These are phyloP conservation scores for Neopestalotiopsis rosae DNA, from an alignment of 2,329 filamentous ascomycete species.

Conservation along the genomic window DNA sequence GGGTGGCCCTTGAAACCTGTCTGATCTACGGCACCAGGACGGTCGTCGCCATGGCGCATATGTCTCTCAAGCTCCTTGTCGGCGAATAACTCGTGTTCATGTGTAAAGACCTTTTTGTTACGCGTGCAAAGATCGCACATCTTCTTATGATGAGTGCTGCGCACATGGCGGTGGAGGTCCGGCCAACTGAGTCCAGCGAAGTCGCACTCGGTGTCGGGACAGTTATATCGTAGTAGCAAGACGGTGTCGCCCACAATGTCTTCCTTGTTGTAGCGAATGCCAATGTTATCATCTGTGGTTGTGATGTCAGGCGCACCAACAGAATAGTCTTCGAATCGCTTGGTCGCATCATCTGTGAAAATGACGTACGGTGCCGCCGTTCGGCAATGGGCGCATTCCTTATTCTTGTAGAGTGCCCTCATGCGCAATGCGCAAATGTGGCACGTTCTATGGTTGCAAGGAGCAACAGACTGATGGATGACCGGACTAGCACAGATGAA, in stretches of 20 bases:
- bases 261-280: conserved; percentile 87
- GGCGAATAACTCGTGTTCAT: conserved; percentile 94
- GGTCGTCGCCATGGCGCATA: conserved; percentile 89
- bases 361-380: conserved; percentile 82
- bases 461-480: conserved; percentile 84
- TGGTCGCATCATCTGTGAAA: conserved; percentile 85
- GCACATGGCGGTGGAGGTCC: conserved; percentile 81
- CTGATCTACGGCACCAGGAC: conserved; percentile 86
- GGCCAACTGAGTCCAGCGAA: conserved; percentile 77
- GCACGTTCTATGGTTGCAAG: conserved; percentile 95
- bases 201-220: conserved; percentile 79
- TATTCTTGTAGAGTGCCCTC: conserved; percentile 93
- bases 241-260: conserved; percentile 92
- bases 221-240: conserved; percentile 90
- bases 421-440: conserved; percentile 93
- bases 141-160: conserved; percentile 79
- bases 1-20: conserved; percentile 97
- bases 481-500: conserved; percentile 97
- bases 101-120: conserved; percentile 98
- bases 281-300: conserved; percentile 81
- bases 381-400: conserved; percentile 94
- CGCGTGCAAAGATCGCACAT: conserved; percentile 60
- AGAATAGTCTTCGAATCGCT: conserved; percentile 85
- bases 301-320: conserved; percentile 67
- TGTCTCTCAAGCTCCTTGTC: conserved; percentile 81